These are phyloP conservation scores for Penicillium sp. DNA, from an alignment of 2,329 filamentous ascomycete genomes.

Conservation along the genomic window DNA sequence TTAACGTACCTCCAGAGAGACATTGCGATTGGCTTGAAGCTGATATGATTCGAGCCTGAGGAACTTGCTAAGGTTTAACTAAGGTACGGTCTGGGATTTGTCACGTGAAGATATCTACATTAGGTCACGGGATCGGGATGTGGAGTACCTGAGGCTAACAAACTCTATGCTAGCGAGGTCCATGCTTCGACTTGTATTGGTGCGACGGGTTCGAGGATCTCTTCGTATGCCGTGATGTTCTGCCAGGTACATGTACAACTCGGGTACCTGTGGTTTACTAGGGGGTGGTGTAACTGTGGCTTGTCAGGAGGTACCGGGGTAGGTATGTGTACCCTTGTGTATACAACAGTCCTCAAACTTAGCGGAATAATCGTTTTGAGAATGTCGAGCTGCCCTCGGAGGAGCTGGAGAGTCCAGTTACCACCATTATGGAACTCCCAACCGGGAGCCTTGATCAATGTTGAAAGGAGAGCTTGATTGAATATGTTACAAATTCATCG, in stretches of 20 bases:
- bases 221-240: not conserved
- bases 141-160: conserved; percentile 3
- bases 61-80: not conserved
- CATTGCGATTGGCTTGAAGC: conserved; percentile 22
- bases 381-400: not conserved
- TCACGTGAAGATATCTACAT: conserved; percentile 6
- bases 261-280: conserved; percentile 6
- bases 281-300: conserved; percentile 16
- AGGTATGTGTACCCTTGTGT: not conserved
- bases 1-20: conserved; percentile 40
- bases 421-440: too few species aligned
- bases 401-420: not conserved
- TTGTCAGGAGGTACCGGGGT: conserved; percentile 6
- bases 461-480: too few species aligned
- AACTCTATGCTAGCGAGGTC: not conserved
- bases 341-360: too few species aligned
- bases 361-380: too few species aligned
- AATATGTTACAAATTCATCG: not conserved
- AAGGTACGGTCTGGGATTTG: not conserved
- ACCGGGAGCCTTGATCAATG: too few species aligned
- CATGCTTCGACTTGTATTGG: not conserved
- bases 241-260: conserved; percentile 19
- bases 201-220: conserved; percentile 4
- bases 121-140: conserved; percentile 4
- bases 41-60: not conserved